phyloP scores from a whole-genome alignment of 1,139 yeast species.

The Saccharomyces hybrid region DNA sequence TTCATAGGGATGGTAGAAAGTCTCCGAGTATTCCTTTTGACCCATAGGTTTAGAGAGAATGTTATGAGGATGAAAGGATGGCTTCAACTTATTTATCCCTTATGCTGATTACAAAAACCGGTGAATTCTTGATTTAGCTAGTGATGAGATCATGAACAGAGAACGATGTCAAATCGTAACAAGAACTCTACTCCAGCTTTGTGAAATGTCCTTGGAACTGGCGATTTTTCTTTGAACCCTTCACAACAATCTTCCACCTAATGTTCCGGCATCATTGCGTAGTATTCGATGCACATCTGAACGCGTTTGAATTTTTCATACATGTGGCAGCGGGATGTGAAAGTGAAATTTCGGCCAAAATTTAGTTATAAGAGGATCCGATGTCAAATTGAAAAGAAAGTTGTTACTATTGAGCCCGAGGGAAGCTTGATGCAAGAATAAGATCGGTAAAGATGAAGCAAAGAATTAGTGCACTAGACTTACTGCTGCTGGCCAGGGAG shows the following conservation, averaged over 20 bases:
- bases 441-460: constrained; percentile 46
- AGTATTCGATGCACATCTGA: not conserved
- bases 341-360: not conserved
- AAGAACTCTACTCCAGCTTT: not conserved
- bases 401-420: not conserved
- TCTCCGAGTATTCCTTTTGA: constrained; percentile 3
- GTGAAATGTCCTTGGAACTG: not conserved
- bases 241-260: not conserved
- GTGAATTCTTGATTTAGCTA: no score
- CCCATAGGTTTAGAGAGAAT: not conserved
- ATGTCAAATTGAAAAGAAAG: not conserved
- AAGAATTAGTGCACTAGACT: constrained; percentile 77
- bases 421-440: not conserved
- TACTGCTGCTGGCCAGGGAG: constrained; percentile 65
- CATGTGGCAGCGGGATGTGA: not conserved
- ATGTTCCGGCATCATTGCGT: not conserved
- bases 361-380: not conserved
- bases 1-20: constrained; percentile 65
- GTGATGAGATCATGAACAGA: no score
- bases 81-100: no score
- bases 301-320: not conserved
- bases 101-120: no score
- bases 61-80: not conserved
- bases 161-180: no score
- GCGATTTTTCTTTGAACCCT: not conserved